phyloP scores from a whole-genome alignment of 225 moss, liverwort and hornwort species.

The Physcomitrellopsis africana region DNA sequence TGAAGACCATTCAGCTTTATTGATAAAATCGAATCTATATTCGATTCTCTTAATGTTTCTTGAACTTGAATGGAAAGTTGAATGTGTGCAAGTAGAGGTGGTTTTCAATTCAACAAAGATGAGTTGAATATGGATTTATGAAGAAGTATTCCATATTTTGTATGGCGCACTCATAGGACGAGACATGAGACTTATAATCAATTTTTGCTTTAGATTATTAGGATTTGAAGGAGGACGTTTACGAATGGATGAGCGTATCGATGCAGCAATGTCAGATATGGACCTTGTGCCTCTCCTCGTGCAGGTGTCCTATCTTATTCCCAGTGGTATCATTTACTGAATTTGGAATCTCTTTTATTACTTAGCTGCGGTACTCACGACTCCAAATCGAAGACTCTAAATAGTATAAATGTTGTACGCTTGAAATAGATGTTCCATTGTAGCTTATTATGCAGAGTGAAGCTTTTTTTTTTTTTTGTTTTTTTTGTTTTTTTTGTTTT shows the following conservation, averaged over 20 bases:
- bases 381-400: too few relatives aligned
- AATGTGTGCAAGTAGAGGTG: constrained; percentile 11
- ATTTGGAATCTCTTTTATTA: neutral
- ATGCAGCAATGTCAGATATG: constrained; percentile 95
- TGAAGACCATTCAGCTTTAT: neutral
- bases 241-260: constrained; percentile 92
- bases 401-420: too few relatives aligned
- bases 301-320: constrained; percentile 47
- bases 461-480: too few relatives aligned
- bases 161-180: neutral
- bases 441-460: too few relatives aligned
- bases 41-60: neutral
- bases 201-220: constrained; percentile 63
- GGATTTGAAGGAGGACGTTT: constrained; percentile 84
- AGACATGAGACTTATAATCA: constrained; percentile 15
- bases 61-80: constrained; percentile 1
- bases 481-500: too few relatives aligned
- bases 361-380: too few relatives aligned
- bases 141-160: neutral
- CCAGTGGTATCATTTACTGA: neutral
- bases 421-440: too few relatives aligned
- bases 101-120: neutral
- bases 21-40: neutral
- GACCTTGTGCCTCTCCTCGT: constrained; percentile 91
- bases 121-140: neutral